A percentile compares a stretch with the other conserved stretches of the same genome.
Evolutionary conservation across 768 basidiomycete genomes (phyloP).

Genomic region (Pleurotus platypus): DNA sequence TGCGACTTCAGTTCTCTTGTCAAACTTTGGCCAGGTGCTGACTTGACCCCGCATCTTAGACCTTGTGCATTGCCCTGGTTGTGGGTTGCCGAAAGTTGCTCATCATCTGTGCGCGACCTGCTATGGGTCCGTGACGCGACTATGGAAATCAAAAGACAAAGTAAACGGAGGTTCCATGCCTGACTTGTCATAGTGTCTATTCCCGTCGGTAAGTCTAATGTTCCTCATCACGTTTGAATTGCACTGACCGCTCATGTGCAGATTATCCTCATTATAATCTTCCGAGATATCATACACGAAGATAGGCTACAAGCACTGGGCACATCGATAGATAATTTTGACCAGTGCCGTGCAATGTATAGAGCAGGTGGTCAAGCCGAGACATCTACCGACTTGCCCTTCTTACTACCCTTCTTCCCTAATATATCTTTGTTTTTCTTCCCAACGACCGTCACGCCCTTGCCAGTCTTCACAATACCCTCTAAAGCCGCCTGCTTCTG

Average conservation of each 20-base stretch:
- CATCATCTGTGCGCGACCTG: conserved; percentile 86
- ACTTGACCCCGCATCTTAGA: conserved; percentile 42
- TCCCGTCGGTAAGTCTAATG: no score
- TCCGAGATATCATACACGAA: no score
- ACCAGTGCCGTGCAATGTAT: background rate
- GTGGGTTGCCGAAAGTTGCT: conserved; percentile 83
- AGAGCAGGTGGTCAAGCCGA: background rate
- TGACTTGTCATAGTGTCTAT: conserved; percentile 28
- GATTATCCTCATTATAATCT: no score
- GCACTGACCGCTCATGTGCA: no score
- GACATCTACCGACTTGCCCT: conserved; percentile 13
- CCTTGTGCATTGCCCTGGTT: conserved; percentile 87
- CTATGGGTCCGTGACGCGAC: conserved; percentile 64
- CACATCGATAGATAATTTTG: no score
- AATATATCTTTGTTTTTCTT: conserved; percentile 46
- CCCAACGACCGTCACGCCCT: conserved; percentile 85
- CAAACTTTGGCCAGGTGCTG: conserved; percentile 4
- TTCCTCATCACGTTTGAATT: no score
- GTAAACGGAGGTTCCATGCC: conserved; percentile 22
- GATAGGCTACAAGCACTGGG: no score
- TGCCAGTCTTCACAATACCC: conserved; percentile 79
- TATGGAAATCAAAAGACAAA: conserved; percentile 53
- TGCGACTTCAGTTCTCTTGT: conserved; percentile 30
- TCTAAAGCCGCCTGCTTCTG: conserved; percentile 84
- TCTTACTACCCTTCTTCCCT: conserved; percentile 32